Percentiles rank a stretch among this genome's conserved stretches.
phyloP scores from a whole-genome alignment of 495 filamentous ascomycete species.

The Neohortaea acidophila region DNA sequence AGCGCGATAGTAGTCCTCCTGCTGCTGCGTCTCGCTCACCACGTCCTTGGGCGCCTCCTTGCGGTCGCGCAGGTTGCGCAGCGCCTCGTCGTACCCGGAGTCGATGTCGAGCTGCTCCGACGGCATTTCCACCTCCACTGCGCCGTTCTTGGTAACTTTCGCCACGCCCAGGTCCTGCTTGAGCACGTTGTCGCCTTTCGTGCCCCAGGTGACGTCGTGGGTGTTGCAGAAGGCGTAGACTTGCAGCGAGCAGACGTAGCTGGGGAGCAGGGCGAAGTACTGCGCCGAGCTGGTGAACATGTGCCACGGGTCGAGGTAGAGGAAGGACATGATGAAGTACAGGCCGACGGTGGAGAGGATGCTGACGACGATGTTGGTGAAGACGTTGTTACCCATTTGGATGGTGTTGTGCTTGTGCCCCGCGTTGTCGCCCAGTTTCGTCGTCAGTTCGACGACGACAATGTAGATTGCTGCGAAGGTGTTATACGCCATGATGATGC shows the following conservation, averaged over 20 bases:
- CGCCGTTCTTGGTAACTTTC: conserved; percentile 46
- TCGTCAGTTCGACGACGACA: conserved; percentile 58
- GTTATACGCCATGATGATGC: conserved; percentile 91
- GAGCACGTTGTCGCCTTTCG: conserved; percentile 93
- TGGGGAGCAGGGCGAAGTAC: conserved; percentile 83
- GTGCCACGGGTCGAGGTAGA: conserved; percentile 98
- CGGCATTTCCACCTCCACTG: conserved; percentile 88
- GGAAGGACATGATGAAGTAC: conserved; percentile 89
- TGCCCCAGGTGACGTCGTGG: conserved; percentile 98
- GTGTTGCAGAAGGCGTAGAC: conserved; percentile 99
- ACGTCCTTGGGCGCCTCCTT: conserved; percentile 55
- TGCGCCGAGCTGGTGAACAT: conserved; percentile 91
- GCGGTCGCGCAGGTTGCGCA: conserved; percentile 88
- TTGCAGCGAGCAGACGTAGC: conserved; percentile 92
- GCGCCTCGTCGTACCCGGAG: conserved; percentile 88
- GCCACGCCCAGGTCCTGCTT: conserved; percentile 83
- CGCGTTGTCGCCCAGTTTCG: conserved; percentile 55
- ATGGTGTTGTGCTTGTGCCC: conserved; percentile 34
- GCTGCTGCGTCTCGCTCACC: conserved; percentile 61
- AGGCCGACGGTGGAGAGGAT: conserved; percentile 77
- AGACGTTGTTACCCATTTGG: conserved; percentile 62
- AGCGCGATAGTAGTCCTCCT: conserved; percentile 96
- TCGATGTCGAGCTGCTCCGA: conserved; percentile 97
- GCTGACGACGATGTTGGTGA: conserved; percentile 90
- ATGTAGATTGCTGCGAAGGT: conserved; percentile 78